A percentile compares a stretch with the other conserved stretches of the same genome.
Conservation (phyloP, 345 rosid genomes). For the Eucalyptus leucophloia region DNA sequence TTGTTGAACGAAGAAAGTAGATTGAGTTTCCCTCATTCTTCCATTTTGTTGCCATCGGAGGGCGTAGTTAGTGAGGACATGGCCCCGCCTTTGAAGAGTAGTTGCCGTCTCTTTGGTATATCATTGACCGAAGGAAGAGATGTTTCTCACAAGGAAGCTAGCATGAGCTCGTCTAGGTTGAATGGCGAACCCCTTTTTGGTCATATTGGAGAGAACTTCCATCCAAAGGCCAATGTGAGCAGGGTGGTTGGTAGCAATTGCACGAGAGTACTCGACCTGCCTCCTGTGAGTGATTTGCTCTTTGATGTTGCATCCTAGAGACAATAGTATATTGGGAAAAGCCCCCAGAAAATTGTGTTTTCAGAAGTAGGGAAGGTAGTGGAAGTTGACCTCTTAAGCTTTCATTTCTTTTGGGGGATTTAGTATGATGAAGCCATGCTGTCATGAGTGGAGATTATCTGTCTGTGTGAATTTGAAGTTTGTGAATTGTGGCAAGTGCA, state of each 20-base stretch:
- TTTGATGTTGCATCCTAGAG: background rate
- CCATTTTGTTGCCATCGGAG: background rate
- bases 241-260: constrained; percentile 37
- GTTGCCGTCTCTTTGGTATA: constrained; percentile 95
- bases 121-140: constrained; percentile 57
- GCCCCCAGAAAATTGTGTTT: background rate
- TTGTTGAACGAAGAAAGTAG: constrained; percentile 8
- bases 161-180: constrained; percentile 7
- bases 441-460: background rate
- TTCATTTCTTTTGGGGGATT: background rate
- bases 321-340: background rate
- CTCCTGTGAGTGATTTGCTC: constrained; percentile 24
- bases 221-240: constrained; percentile 12
- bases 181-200: constrained; percentile 21
- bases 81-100: constrained; percentile 42
- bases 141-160: constrained; percentile 11
- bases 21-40: background rate
- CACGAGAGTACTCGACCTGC: constrained; percentile 51
- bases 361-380: background rate
- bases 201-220: constrained; percentile 35
- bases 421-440: background rate
- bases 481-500: background rate
- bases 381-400: background rate
- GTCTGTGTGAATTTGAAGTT: background rate
- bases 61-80: constrained; percentile 19